Conservation (phyloP, 2,329 filamentous ascomycete genomes). For the Cytospora paraplurivora region DNA sequence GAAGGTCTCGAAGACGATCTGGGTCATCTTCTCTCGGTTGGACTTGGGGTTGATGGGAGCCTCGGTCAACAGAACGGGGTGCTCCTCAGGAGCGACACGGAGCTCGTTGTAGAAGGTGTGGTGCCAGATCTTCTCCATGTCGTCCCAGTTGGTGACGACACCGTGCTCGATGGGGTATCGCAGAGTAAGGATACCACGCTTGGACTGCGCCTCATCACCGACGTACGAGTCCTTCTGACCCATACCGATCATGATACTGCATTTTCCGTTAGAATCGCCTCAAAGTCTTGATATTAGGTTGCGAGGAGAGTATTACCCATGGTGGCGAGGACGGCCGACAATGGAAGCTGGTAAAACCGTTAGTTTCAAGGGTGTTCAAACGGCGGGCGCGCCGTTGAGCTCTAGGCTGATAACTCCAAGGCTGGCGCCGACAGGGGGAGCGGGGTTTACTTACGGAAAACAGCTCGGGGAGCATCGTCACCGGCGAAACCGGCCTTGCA, state of each 20-base stretch:
- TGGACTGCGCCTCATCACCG: slow-evolving; percentile 99
- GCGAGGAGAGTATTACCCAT: slow-evolving; percentile 95
- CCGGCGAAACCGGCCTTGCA: slow-evolving; percentile 99
- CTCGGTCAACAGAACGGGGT: slow-evolving; percentile 98
- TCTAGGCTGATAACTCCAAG: slow-evolving; percentile 4
- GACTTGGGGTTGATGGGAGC: slow-evolving; percentile 99
- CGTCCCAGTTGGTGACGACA: slow-evolving; percentile 99
- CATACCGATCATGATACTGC: slow-evolving; percentile 99
- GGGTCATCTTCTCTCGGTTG: slow-evolving; percentile 99
- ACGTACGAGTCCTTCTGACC: slow-evolving; percentile 99
- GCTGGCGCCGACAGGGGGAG: slow-evolving; percentile 33
- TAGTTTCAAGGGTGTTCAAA: slow-evolving; percentile 10
- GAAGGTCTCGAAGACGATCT: slow-evolving; percentile 99
- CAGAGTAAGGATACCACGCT: slow-evolving; percentile 99
- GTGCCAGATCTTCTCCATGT: slow-evolving; percentile 99
- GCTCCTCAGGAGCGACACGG: slow-evolving; percentile 99
- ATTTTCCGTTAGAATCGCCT: slow-evolving; percentile 19
- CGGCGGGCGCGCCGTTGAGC: slow-evolving; percentile 15
- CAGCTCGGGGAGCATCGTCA: slow-evolving; percentile 99
- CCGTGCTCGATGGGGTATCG: slow-evolving; percentile 99
- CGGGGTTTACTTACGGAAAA: slow-evolving; percentile 87
- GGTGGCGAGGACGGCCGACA: slow-evolving; percentile 98
- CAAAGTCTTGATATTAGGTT: background rate
- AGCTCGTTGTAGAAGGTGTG: slow-evolving; percentile 99
- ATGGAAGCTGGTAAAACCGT: slow-evolving; percentile 74